Base-by-base conservation (phyloP, 208 protist species). In the Crithidia sp. region DNA sequence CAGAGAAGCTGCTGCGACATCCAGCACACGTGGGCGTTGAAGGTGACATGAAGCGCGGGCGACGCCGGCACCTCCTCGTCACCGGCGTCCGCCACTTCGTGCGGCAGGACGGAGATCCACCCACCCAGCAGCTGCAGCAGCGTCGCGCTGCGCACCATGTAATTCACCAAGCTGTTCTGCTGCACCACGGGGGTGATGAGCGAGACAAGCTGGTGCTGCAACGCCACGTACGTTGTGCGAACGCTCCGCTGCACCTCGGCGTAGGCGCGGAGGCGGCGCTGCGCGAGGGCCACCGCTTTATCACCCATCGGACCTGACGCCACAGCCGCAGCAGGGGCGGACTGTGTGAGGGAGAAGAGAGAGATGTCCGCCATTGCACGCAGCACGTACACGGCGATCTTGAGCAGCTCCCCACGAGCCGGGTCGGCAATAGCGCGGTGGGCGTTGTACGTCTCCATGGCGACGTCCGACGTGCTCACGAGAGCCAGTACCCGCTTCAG, bases 71-170 rank as follows among this genome's bases (percentile, higher is more conserved):
- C 54, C 12, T 55, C 71, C 49, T 76, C 60, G n/a, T 67, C 57
- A 28, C 28, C 28, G 1, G 28, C 28, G 44, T 58, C 53, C 36
- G 53, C 3, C 45, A 41, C 47, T 44, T 73, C 67, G 56, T 62
- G 72, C 13, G 88, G 90, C 52, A 95, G 82, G 5, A 92, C 79
- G 14, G 83, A 83, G 43, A 93, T 71, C 71, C 86, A 81, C 14
- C 87, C 93, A 28, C 90, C 93, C 56, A 92, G 74, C 63, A 92
- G 88, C 83, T 97, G 90, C 57, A 93, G 66, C 57, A 97, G 76
- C 5, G 93, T 92, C n/a, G 87, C 73, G 36, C 82, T 89, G 65
- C 93, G 90, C 60, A 97, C 93, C 77, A 95, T 87, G 71, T 95
- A 94, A 76, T 92, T 93, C 17, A 79, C 77, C 14, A 95, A 70